Evolutionary conservation across 2,329 filamentous ascomycete species (phyloP).

Genomic region (Leptosphaerulina australis): DNA sequence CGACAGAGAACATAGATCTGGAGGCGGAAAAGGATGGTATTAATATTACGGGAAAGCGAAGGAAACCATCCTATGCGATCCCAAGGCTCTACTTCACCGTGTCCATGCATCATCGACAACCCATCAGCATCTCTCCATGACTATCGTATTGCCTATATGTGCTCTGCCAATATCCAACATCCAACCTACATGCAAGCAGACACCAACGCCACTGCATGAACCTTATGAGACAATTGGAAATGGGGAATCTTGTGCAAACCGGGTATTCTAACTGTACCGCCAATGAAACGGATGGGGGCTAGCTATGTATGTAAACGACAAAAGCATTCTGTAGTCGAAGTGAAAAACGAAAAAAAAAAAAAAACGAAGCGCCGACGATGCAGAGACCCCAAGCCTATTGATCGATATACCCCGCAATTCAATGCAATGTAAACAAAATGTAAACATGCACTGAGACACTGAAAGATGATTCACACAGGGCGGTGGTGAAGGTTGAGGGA

Average conservation of each 20-base stretch:
- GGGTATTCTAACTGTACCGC: constrained; percentile 20
- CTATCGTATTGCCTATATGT: constrained; percentile 15
- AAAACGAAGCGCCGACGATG: constrained; percentile 29
- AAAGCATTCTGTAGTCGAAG: constrained; percentile 20
- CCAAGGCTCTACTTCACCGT: constrained; percentile 15
- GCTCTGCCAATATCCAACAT: constrained; percentile 26
- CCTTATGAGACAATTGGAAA: constrained; percentile 24
- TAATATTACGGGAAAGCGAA: constrained; percentile 36
- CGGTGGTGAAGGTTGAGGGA: constrained; percentile 1
- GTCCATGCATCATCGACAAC: constrained; percentile 13
- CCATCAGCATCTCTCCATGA: constrained; percentile 12
- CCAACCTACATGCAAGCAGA: constrained; percentile 26
- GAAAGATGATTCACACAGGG: constrained; percentile 28
- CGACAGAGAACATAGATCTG: background rate
- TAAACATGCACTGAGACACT: constrained; percentile 29
- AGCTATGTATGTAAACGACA: constrained; percentile 22
- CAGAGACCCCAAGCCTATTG: constrained; percentile 23
- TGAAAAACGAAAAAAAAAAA: constrained; percentile 19
- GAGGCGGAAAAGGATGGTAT: constrained; percentile 24
- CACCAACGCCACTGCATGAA: constrained; percentile 18
- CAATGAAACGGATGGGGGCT: constrained; percentile 27
- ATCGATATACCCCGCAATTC: constrained; percentile 29
- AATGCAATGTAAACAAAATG: constrained; percentile 40
- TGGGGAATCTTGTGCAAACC: constrained; percentile 40
- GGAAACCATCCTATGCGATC: constrained; percentile 22